Evolutionary conservation across 164 flowering plant species (phyloP), one percentile per base, ranked within the genome.

Genomic region (Stephania japonica): DNA sequence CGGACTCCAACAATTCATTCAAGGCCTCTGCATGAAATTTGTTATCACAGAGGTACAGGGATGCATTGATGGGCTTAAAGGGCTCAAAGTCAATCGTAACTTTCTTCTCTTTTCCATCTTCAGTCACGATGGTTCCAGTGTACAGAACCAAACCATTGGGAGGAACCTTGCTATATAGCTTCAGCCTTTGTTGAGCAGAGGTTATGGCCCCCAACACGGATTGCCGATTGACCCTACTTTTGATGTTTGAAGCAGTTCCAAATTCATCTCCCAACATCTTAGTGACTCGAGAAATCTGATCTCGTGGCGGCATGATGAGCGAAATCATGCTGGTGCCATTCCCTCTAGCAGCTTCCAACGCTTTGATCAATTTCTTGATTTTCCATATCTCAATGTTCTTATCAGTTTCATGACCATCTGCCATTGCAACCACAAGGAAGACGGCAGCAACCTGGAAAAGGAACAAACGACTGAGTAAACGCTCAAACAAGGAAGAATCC

Each of bases 211-310:
- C 72, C 72, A 70, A 53, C 56, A 70, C 72, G 23, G 72, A 70
- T 64, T 70, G 72, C 49, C 72, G 72, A 24, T 70, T 70, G 27
- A 70, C 72, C n/a, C 72, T 70, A 27, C 72, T 70, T 50, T 50
- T 50, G 10, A 50, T 50, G 56, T 50, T 50, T 50, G 61, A 53
- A 13, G 61, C 61, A 10, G 72, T 70, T 50, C 72, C 72, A 32
- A 70, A 70, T 53, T 70, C 72, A 70, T 70, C 72, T 26, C 72
- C 72, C 64, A 70, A 53, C 72, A 70, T 70, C 72, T 70, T 70
- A 53, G 72, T 70, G 26, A 70, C 72, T 25, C 72, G 72, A 70
- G 72, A 59, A 24, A 70, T 84, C 72, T 70, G 72, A 70, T 70
- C 72, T 49, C 56, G 56, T 50, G 56, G 56, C 10, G 56, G 56